A percentile compares a stretch with the other conserved stretches of the same genome.
These are phyloP conservation scores for Rhynchosporium secalis DNA, from an alignment of 2,329 filamentous ascomycete species.

Conservation along the genomic window DNA sequence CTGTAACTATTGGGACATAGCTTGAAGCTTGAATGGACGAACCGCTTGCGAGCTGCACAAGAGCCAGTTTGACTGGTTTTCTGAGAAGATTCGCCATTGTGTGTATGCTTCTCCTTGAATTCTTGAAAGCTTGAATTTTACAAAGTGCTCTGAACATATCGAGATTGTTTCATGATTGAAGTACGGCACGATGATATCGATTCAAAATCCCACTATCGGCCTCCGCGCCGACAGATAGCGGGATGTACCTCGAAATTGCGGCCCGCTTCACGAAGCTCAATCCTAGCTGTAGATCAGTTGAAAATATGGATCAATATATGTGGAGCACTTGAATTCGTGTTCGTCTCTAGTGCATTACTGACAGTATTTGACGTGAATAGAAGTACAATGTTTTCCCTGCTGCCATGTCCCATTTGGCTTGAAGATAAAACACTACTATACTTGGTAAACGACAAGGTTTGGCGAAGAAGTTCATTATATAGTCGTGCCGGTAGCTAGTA, in stretches of 20 bases:
- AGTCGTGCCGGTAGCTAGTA: no score
- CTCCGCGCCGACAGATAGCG: background rate
- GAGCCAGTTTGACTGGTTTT: slow-evolving; percentile 75
- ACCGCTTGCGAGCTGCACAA: slow-evolving; percentile 79
- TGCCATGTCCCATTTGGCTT: no score
- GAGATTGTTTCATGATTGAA: background rate
- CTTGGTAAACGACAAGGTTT: no score
- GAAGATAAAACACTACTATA: no score
- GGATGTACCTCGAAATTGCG: background rate
- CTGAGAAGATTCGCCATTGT: slow-evolving; percentile 56
- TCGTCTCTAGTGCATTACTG: background rate
- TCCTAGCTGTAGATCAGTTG: background rate
- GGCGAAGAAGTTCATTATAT: no score
- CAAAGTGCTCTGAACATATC: background rate
- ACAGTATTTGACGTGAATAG: background rate
- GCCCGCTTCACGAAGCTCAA: background rate
- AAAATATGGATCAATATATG: background rate
- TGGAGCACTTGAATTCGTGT: background rate
- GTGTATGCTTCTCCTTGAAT: slow-evolving; percentile 20
- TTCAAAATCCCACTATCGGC: slow-evolving; percentile 4
- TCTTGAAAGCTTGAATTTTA: slow-evolving; percentile 14
- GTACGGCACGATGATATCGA: background rate
- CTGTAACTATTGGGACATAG: background rate
- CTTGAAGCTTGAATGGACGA: slow-evolving; percentile 25
- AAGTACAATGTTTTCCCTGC: no score